Conservation (phyloP, 345 rosid genomes). For the Populus euphratica region DNA sequence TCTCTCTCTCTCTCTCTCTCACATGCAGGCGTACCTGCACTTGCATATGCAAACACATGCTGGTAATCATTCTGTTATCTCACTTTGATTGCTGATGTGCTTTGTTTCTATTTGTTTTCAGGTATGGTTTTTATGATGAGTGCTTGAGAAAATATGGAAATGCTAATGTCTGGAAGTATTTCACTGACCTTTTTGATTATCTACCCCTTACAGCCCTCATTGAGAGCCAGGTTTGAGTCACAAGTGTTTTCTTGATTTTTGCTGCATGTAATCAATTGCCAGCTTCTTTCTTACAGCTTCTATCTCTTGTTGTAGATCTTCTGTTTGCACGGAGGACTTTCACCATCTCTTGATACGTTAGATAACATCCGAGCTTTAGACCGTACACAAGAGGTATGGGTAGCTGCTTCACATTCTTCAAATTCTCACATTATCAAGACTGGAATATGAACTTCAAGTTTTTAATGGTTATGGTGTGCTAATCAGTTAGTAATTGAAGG, state of each 20-base stretch:
- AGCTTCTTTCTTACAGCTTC: conserved; percentile 9
- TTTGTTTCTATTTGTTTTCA: conserved; percentile 28
- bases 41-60: background rate
- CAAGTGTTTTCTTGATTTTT: conserved; percentile 5
- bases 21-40: too few species aligned
- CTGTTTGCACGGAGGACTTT: conserved; percentile 95
- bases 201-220: conserved; percentile 90
- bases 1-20: background rate
- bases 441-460: background rate
- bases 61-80: background rate
- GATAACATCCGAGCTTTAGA: conserved; percentile 89
- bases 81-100: background rate
- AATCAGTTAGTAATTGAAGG: background rate
- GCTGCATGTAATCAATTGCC: conserved; percentile 1
- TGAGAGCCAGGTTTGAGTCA: conserved; percentile 77
- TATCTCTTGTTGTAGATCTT: conserved; percentile 45
- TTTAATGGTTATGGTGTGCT: conserved; percentile 4
- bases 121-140: conserved; percentile 94
- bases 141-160: conserved; percentile 95
- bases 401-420: background rate
- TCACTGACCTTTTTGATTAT: conserved; percentile 87
- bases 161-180: conserved; percentile 93
- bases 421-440: too few species aligned
- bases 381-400: conserved; percentile 82
- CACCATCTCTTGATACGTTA: conserved; percentile 87